These are phyloP conservation scores for Camelina laxa DNA, from an alignment of 345 rosid species.

Conservation along the genomic window DNA sequence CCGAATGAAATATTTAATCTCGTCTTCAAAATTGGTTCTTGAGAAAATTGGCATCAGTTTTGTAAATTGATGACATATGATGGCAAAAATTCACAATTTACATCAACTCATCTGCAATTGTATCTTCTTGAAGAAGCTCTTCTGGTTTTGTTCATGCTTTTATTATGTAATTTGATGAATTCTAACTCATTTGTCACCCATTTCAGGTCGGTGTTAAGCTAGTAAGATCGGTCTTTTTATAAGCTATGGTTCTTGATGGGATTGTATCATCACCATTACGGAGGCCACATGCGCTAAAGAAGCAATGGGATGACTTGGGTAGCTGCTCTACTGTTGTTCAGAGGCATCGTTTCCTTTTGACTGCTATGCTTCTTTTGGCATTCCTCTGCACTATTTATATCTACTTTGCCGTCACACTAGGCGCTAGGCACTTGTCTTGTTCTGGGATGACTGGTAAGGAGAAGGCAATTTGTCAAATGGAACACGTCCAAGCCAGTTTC, in stretches of 20 bases:
- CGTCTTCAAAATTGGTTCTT: neutral
- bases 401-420: constrained; percentile 90
- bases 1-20: neutral
- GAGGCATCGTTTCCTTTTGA: constrained; percentile 87
- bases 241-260: constrained; percentile 74
- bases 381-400: constrained; percentile 91
- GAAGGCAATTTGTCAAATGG: constrained; percentile 62
- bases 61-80: neutral
- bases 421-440: constrained; percentile 60
- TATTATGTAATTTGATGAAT: neutral
- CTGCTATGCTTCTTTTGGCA: constrained; percentile 70
- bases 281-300: constrained; percentile 70
- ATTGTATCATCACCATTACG: constrained; percentile 74
- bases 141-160: too few species aligned
- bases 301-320: constrained; percentile 76
- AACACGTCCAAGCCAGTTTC: constrained; percentile 53
- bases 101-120: neutral
- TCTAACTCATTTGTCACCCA: neutral
- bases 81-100: too few species aligned
- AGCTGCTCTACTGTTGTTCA: constrained; percentile 73
- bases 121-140: neutral
- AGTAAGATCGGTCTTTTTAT: neutral
- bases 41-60: neutral
- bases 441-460: constrained; percentile 64
- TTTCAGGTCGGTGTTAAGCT: constrained; percentile 35